A percentile compares a stretch with the other conserved stretches of the same genome.
These are phyloP conservation scores for Sphagnum contortum DNA, from an alignment of 225 moss, liverwort and hornwort genomes.

Conservation along the genomic window DNA sequence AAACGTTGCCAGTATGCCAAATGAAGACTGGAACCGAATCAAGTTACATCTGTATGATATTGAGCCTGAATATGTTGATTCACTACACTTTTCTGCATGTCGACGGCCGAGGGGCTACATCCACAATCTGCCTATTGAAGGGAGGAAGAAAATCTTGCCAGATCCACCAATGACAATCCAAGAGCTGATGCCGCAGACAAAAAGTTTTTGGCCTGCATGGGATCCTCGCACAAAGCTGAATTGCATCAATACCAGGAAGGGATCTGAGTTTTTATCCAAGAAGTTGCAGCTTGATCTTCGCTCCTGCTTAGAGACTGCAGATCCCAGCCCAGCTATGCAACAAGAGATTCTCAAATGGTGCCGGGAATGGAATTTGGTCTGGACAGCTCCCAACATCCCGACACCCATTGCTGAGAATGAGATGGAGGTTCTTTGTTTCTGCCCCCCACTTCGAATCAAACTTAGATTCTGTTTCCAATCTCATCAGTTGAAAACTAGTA, in stretches of 20 bases:
- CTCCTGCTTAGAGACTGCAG: slow-evolving; percentile 11
- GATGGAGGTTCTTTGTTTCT: slow-evolving; percentile 22
- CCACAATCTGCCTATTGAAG: slow-evolving; percentile 78
- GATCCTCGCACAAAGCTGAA: slow-evolving; percentile 55
- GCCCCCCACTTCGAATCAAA: not conserved
- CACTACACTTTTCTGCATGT: slow-evolving; percentile 70
- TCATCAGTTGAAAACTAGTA: too few relatives aligned
- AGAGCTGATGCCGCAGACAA: slow-evolving; percentile 56
- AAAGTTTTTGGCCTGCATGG: slow-evolving; percentile 60
- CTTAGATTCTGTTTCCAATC: not conserved
- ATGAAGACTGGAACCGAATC: slow-evolving; percentile 63
- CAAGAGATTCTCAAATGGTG: slow-evolving; percentile 30
- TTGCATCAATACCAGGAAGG: slow-evolving; percentile 56
- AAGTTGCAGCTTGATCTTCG: slow-evolving; percentile 27
- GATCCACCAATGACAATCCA: slow-evolving; percentile 61
- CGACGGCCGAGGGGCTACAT: slow-evolving; percentile 75
- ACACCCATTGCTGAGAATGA: slow-evolving; percentile 47
- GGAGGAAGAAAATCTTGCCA: slow-evolving; percentile 42
- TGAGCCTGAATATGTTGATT: slow-evolving; percentile 66
- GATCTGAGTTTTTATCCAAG: slow-evolving; percentile 43
- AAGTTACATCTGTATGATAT: slow-evolving; percentile 58
- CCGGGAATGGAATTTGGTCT: slow-evolving; percentile 69
- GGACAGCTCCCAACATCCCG: slow-evolving; percentile 58
- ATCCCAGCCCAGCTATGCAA: slow-evolving; percentile 7
- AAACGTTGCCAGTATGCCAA: slow-evolving; percentile 69